Evolutionary conservation across 495 filamentous ascomycete species (phyloP).

Genomic region (Usnea hakonensis): DNA sequence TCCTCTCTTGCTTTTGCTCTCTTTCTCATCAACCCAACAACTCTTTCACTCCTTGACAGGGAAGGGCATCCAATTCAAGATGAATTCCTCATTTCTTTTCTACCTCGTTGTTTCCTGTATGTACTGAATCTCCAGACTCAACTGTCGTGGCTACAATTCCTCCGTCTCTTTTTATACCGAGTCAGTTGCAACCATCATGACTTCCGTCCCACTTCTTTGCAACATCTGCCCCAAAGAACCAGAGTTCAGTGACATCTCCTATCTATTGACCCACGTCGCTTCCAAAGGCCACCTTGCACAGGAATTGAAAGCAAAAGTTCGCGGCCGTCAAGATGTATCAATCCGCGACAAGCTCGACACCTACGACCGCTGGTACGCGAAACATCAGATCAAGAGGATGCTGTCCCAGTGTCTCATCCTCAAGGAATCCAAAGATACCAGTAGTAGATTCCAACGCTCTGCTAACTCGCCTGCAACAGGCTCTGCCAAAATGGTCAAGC

Average conservation of each 20-base stretch:
- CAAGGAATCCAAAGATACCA: slow-evolving; percentile 56
- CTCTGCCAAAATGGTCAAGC: not conserved
- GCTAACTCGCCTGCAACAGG: not conserved
- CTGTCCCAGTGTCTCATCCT: slow-evolving; percentile 62
- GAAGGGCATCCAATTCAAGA: too few species aligned
- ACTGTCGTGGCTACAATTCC: slow-evolving; percentile 24
- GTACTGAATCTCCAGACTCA: slow-evolving; percentile 4
- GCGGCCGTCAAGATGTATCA: slow-evolving; percentile 46
- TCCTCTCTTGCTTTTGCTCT: not conserved
- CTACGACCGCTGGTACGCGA: slow-evolving; percentile 65
- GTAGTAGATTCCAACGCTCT: slow-evolving; percentile 1
- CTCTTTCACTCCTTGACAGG: too few species aligned
- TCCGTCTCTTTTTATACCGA: slow-evolving; percentile 23
- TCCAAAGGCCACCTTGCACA: slow-evolving; percentile 78
- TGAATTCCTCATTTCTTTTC: not conserved
- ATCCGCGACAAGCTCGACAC: slow-evolving; percentile 43
- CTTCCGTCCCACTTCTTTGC: slow-evolving; percentile 60
- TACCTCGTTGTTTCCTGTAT: slow-evolving; percentile 16
- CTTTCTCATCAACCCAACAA: not conserved
- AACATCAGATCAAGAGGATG: slow-evolving; percentile 54
- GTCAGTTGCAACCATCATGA: slow-evolving; percentile 33
- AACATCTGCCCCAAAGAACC: slow-evolving; percentile 70
- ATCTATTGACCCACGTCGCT: slow-evolving; percentile 77
- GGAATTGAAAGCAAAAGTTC: slow-evolving; percentile 64
- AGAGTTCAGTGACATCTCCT: slow-evolving; percentile 77